These are phyloP conservation scores for Sphagnum magellanicum DNA, from an alignment of 228 moss, liverwort and hornwort genomes.

Conservation along the genomic window DNA sequence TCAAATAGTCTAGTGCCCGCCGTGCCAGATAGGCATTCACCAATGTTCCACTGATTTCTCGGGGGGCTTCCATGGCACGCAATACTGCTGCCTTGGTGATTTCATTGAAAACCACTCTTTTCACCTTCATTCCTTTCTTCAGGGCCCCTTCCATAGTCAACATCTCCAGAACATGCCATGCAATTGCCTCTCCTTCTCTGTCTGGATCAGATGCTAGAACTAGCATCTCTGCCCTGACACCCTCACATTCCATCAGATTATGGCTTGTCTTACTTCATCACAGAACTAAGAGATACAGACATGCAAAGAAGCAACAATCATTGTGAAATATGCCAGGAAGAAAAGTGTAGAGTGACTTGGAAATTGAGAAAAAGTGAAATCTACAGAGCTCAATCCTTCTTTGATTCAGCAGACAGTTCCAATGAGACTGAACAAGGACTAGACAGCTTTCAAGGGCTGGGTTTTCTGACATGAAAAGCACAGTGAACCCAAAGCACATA, in stretches of 20 bases:
- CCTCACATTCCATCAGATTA: neutral
- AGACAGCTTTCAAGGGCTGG: no score
- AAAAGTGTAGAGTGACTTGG: no score
- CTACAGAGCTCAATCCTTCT: no score
- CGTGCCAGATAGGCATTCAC: constrained; percentile 95
- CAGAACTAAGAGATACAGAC: no score
- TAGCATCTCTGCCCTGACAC: constrained; percentile 59
- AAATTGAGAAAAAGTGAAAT: no score
- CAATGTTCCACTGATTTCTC: constrained; percentile 71
- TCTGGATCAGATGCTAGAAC: constrained; percentile 94
- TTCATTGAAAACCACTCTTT: constrained; percentile 78
- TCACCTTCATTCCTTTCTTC: constrained; percentile 42
- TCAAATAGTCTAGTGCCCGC: constrained; percentile 85
- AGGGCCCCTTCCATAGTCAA: constrained; percentile 70
- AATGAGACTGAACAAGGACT: no score
- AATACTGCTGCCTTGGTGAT: constrained; percentile 74
- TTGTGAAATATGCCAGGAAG: no score
- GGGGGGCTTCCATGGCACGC: constrained; percentile 58
- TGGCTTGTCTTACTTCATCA: no score
- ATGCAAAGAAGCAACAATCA: no score
- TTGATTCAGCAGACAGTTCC: no score
- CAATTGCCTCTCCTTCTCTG: constrained; percentile 97
- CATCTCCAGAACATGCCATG: constrained; percentile 98
- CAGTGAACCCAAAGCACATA: constrained; percentile 8
- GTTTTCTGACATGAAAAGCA: neutral